These are phyloP conservation scores for Lecanoromycetidae sp. DNA, from an alignment of 2,329 filamentous ascomycete genomes.

Conservation along the genomic window DNA sequence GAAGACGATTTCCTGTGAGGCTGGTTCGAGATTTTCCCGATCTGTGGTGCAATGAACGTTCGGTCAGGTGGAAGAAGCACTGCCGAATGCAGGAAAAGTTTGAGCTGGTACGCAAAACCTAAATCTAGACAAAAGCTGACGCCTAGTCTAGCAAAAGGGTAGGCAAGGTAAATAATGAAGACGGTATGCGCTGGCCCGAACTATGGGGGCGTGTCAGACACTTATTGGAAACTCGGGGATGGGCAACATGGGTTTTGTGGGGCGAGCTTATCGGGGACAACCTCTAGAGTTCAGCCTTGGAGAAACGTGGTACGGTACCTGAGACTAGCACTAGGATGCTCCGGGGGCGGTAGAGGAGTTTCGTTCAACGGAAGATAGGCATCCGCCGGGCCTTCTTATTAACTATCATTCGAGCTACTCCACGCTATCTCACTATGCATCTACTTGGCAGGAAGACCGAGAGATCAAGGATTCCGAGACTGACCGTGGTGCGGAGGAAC, in stretches of 20 bases:
- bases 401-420: not conserved
- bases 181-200: slow-evolving; percentile 5
- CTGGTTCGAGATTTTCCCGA: no score
- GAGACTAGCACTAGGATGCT: not conserved
- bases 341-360: not conserved
- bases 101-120: no score
- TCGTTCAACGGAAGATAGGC: slow-evolving; percentile 10
- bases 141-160: not conserved
- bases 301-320: slow-evolving; percentile 12
- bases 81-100: not conserved
- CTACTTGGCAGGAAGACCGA: slow-evolving; percentile 4
- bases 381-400: not conserved
- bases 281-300: slow-evolving; percentile 7
- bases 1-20: no score
- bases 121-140: not conserved
- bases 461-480: not conserved
- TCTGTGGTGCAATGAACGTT: no score
- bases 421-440: not conserved
- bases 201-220: slow-evolving; percentile 7
- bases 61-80: not conserved
- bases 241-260: slow-evolving; percentile 3
- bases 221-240: slow-evolving; percentile 11
- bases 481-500: not conserved
- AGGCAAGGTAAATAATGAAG: not conserved
- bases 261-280: slow-evolving; percentile 11